Base-by-base conservation (phyloP, 83 land plant species). In the Diphasiastrum complanatum region DNA sequence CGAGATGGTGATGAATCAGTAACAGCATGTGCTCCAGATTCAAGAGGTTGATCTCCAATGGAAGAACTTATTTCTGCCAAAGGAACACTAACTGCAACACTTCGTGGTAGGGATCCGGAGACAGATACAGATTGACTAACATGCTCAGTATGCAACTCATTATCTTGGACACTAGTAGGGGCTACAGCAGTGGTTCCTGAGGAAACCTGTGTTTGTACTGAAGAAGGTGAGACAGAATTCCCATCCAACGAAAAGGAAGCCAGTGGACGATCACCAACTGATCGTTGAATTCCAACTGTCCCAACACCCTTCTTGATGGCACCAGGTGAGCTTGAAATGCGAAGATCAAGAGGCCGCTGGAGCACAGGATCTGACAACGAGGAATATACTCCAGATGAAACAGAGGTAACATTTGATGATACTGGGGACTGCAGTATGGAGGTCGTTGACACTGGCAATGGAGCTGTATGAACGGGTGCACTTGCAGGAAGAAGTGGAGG, bases 351-450 rank as follows among this genome's bases (percentile, higher is more conserved):
- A n/a, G 52, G 51, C 6, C 66, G 51, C 35, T 61, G 59, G 3
- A 61, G 55, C 32, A 61, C 73, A 16, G 54, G 58, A 19, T 69
- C 73, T 37, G 73, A 28, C 16, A 59, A 25, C 22, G 73, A 69
- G 33, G 73, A 61, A 26, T 65, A 65, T 20, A 65, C 46, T 30
- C 50, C 68, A 38, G 68, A 52, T 16, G n/a, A n/a, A n/a, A 31
- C 45, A 1, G 68, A 3, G 23, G 41, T 3, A 3, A 30, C 29
- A 36, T 29, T 22, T 10, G 68, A 23, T 4, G 46, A 46, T 31
- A 22, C 46, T 5, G 61, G 3, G 20, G 33, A 31, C 1, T 23
- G 68, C 11, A 27, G 40, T 14, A 12, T 5, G 3, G 59, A 29
- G 2, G 60, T 35, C 46, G 22, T 5, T 19, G n/a, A n/a, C n/a